These are phyloP conservation scores for Zizania palustris DNA, from an alignment of 202 grass and related monocot genomes.

Conservation along the genomic window DNA sequence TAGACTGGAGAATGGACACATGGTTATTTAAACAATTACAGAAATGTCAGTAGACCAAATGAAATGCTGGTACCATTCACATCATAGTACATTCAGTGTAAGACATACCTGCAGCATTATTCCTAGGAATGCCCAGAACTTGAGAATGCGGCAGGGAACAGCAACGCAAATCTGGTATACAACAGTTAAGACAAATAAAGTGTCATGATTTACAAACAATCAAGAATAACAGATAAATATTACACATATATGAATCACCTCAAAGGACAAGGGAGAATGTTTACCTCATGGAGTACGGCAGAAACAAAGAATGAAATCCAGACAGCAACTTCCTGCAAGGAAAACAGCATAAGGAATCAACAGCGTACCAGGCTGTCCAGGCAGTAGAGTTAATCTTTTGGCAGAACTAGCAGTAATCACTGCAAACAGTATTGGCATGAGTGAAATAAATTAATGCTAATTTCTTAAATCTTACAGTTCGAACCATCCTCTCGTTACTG, in stretches of 20 bases:
- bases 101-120: slow-evolving; percentile 74
- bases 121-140: slow-evolving; percentile 84
- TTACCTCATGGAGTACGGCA: slow-evolving; percentile 78
- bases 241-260: too few species aligned
- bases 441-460: slow-evolving; percentile 7
- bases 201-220: slow-evolving; percentile 33
- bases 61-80: neutral
- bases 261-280: slow-evolving; percentile 13
- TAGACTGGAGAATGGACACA: slow-evolving; percentile 13
- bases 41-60: neutral
- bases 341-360: slow-evolving; percentile 27
- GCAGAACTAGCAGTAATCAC: neutral
- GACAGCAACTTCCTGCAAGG: slow-evolving; percentile 65
- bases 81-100: neutral
- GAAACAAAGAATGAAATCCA: slow-evolving; percentile 77
- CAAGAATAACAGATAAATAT: neutral
- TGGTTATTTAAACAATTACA: neutral
- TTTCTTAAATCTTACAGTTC: slow-evolving; percentile 10
- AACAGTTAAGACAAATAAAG: slow-evolving; percentile 34
- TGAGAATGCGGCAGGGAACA: slow-evolving; percentile 74
- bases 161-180: slow-evolving; percentile 60
- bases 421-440: neutral
- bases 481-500: slow-evolving; percentile 3
- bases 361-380: neutral
- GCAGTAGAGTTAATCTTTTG: slow-evolving; percentile 1